Percentiles rank a stretch among this genome's conserved stretches.
Conservation (phyloP, 768 basidiomycete genomes). For the Tubosaeta sp. region DNA sequence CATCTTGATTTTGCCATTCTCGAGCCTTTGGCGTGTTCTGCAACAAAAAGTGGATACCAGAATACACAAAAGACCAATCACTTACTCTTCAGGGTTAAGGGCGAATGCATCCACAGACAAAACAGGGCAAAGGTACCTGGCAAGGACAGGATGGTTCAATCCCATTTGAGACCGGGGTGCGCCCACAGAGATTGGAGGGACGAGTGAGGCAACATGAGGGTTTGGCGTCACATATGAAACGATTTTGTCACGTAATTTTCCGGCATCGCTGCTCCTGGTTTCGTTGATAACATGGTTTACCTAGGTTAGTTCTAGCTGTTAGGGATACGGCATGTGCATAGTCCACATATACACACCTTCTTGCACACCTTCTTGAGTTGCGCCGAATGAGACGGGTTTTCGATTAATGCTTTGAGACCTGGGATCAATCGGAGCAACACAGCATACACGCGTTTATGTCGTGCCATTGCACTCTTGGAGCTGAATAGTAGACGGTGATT, state of each 20-base stretch:
- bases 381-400: not conserved
- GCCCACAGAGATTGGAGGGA: not conserved
- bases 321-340: not conserved
- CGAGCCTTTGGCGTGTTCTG: not conserved
- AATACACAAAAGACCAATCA: not conserved
- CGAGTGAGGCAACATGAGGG: not conserved
- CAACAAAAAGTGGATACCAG: not conserved
- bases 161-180: not conserved
- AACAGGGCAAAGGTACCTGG: not conserved
- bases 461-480: not conserved
- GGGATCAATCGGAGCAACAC: not conserved
- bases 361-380: not conserved
- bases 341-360: conserved; percentile 1
- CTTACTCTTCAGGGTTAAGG: not conserved
- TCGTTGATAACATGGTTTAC: not conserved
- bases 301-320: not conserved
- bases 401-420: not conserved
- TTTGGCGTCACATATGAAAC: not conserved
- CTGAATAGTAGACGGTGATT: not conserved
- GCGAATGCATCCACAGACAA: not conserved
- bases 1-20: conserved; percentile 3
- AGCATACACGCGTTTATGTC: not conserved
- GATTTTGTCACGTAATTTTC: not conserved
- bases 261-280: not conserved
- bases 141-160: conserved; percentile 3